phyloP scores from a whole-genome alignment of 495 filamentous ascomycete genomes.

The Talaromyces borbonicus region DNA sequence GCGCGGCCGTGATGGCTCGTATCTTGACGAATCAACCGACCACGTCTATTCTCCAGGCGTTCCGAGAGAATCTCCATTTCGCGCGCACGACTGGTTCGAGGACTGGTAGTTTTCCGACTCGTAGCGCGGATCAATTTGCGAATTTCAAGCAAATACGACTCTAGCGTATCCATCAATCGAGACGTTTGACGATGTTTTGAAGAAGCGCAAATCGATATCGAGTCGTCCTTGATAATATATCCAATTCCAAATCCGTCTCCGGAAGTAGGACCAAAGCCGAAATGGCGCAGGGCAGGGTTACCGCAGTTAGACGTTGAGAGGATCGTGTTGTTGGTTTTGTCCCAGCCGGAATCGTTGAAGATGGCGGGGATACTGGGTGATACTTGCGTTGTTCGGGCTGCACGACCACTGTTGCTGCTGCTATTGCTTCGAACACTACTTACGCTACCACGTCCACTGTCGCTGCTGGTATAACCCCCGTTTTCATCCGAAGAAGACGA shows the following conservation, averaged over 20 bases:
- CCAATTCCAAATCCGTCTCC: constrained; percentile 96
- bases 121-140: constrained; percentile 67
- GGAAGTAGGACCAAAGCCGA: constrained; percentile 91
- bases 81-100: constrained; percentile 51
- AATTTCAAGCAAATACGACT: constrained; percentile 83
- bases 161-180: constrained; percentile 79
- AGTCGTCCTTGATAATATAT: constrained; percentile 97
- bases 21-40: constrained; percentile 37
- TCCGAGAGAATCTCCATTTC: constrained; percentile 52
- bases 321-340: constrained; percentile 89
- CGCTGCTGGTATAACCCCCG: constrained; percentile 8
- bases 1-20: constrained; percentile 20
- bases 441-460: neutral
- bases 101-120: constrained; percentile 43
- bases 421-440: constrained; percentile 1
- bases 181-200: constrained; percentile 90
- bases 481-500: neutral
- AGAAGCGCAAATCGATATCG: constrained; percentile 81
- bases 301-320: constrained; percentile 97
- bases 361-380: constrained; percentile 55
- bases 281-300: constrained; percentile 92
- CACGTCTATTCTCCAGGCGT: constrained; percentile 27
- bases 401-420: neutral
- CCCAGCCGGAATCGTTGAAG: constrained; percentile 87
- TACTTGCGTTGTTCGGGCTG: constrained; percentile 13